A percentile compares a stretch with the other conserved stretches of the same genome.
phyloP scores from a whole-genome alignment of 345 rosid genomes.

The Salix brachista region DNA sequence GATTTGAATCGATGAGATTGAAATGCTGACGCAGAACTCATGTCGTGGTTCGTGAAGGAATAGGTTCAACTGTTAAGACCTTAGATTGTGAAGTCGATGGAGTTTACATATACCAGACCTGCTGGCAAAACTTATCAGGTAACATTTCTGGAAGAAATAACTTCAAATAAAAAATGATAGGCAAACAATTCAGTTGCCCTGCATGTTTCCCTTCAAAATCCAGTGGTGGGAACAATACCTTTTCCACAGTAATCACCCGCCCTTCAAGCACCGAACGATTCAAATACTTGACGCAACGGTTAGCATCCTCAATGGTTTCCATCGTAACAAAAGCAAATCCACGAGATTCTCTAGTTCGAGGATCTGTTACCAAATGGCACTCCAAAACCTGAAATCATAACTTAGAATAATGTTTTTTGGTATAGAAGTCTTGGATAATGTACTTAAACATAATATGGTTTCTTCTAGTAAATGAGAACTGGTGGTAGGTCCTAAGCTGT shows the following conservation, averaged over 20 bases:
- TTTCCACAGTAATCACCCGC: conserved; percentile 56
- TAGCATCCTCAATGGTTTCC: conserved; percentile 50
- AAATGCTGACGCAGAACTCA: conserved; percentile 53
- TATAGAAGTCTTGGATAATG: background rate
- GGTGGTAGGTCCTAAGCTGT: background rate
- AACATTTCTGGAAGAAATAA: conserved; percentile 24
- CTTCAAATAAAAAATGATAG: conserved; percentile 10
- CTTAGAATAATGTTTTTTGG: background rate
- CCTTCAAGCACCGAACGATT: conserved; percentile 65
- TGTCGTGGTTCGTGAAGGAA: conserved; percentile 35
- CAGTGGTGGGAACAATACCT: conserved; percentile 33
- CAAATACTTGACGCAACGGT: conserved; percentile 57
- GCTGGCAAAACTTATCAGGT: conserved; percentile 68
- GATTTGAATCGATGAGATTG: conserved; percentile 54
- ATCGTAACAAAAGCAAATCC: conserved; percentile 71
- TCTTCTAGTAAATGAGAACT: background rate
- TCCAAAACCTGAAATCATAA: conserved; percentile 45
- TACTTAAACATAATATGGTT: background rate
- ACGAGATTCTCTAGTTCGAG: conserved; percentile 58
- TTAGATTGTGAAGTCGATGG: conserved; percentile 62
- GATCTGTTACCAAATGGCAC: conserved; percentile 56
- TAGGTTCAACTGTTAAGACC: conserved; percentile 58
- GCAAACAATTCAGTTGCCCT: conserved; percentile 10
- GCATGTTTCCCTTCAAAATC: background rate
- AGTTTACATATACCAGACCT: conserved; percentile 67